Conservation (phyloP, 331 rosid genomes). For the Acacia concinna region DNA sequence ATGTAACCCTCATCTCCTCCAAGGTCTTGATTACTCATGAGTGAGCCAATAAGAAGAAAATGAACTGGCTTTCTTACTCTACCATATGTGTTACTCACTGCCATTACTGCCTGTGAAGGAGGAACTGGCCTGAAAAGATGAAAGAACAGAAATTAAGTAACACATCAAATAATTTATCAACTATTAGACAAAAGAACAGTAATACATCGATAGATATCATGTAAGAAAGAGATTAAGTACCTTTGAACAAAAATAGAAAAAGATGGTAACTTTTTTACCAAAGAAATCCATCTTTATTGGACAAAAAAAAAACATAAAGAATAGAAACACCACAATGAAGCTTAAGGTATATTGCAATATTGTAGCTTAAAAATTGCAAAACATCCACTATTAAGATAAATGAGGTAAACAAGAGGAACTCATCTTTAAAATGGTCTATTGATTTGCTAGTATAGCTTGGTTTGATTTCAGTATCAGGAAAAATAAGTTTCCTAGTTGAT, state of each 20-base stretch:
- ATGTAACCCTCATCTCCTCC: constrained; percentile 44
- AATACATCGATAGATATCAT: neutral
- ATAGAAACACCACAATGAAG: neutral
- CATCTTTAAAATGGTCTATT: neutral
- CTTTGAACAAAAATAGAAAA: neutral
- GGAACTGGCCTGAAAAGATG: constrained; percentile 77
- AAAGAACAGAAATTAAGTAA: constrained; percentile 10
- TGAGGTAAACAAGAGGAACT: neutral
- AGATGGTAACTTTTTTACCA: neutral
- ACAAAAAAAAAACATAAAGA: neutral
- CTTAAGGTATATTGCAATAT: neutral
- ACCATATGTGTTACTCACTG: constrained; percentile 84
- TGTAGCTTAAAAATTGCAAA: neutral
- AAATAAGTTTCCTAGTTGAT: neutral
- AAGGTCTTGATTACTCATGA: constrained; percentile 61
- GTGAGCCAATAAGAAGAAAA: constrained; percentile 74
- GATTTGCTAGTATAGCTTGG: neutral
- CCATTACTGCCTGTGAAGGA: constrained; percentile 97
- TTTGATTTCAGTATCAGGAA: neutral
- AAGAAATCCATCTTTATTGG: neutral
- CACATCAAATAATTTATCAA: neutral
- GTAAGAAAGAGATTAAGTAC: neutral
- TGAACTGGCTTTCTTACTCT: constrained; percentile 87
- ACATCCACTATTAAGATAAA: neutral
- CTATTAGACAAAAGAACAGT: neutral